Conservation (phyloP, 1,139 yeast species). For the Debaryomycetaceae sp. region DNA sequence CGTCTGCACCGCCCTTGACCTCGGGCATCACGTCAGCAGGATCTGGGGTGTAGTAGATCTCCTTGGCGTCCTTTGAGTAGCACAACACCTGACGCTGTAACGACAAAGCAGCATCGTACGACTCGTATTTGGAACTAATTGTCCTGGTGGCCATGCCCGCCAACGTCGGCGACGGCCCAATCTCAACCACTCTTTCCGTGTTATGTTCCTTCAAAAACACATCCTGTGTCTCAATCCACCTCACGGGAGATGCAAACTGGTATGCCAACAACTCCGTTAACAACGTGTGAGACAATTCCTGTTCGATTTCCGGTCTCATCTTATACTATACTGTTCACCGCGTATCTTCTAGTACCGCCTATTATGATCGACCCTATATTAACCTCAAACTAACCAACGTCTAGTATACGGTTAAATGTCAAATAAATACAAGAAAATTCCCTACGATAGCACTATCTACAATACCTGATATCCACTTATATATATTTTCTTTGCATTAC, state of each 20-base stretch:
- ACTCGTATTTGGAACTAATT: slow-evolving; percentile 91
- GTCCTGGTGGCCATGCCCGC: slow-evolving; percentile 99
- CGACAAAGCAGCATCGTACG: slow-evolving; percentile 95
- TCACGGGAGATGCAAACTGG: slow-evolving; percentile 98
- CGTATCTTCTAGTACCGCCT: background rate
- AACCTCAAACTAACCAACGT: no score
- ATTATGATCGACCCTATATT: no score
- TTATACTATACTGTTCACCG: slow-evolving; percentile 1
- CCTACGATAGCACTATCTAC: background rate
- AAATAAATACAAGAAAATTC: no score
- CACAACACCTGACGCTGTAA: slow-evolving; percentile 95
- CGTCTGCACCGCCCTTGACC: slow-evolving; percentile 18
- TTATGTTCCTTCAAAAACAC: slow-evolving; percentile 90
- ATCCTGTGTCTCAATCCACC: slow-evolving; percentile 99
- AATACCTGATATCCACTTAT: background rate
- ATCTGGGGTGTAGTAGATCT: slow-evolving; percentile 93
- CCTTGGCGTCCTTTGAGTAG: slow-evolving; percentile 93
- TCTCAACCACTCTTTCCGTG: slow-evolving; percentile 95
- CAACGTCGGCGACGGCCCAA: slow-evolving; percentile 97
- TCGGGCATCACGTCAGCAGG: slow-evolving; percentile 52
- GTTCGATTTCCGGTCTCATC: slow-evolving; percentile 98
- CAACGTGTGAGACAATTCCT: slow-evolving; percentile 91
- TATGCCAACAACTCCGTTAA: slow-evolving; percentile 94
- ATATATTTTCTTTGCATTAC: background rate
- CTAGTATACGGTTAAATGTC: no score